Conservation (phyloP, 1,284 basidiomycete species). For the Moesziomyces sp. region DNA sequence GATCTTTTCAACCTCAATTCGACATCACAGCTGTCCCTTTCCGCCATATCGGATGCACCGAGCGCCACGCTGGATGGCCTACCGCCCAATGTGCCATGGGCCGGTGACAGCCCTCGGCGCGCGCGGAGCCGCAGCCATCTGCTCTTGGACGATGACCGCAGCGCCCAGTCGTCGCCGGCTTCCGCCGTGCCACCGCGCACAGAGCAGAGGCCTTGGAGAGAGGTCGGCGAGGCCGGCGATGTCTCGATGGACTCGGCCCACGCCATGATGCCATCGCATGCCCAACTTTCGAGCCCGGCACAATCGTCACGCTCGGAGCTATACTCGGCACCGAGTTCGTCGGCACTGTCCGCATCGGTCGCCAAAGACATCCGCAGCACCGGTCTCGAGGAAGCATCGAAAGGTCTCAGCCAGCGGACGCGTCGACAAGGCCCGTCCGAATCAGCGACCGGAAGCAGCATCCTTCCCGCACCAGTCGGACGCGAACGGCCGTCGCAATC, state of each 20-base stretch:
- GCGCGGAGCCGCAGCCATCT: conserved; percentile 24
- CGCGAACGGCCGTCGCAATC: conserved; percentile 11
- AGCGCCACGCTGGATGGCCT: conserved; percentile 39
- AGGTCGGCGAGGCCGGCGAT: conserved; percentile 26
- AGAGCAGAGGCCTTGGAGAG: conserved; percentile 30
- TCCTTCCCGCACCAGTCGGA: conserved; percentile 12
- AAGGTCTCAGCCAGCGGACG: conserved; percentile 4
- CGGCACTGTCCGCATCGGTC: neutral
- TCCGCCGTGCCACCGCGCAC: conserved; percentile 17
- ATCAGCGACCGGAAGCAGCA: conserved; percentile 29
- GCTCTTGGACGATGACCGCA: conserved; percentile 38
- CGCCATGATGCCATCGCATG: conserved; percentile 7
- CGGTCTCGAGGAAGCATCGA: conserved; percentile 8
- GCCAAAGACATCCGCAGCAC: neutral
- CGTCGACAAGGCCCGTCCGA: conserved; percentile 32
- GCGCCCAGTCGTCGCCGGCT: conserved; percentile 32
- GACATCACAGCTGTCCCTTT: conserved; percentile 41
- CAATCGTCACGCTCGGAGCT: conserved; percentile 11
- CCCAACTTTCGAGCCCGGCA: conserved; percentile 11
- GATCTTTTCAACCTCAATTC: conserved; percentile 32
- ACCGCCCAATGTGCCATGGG: conserved; percentile 36
- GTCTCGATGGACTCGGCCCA: conserved; percentile 27
- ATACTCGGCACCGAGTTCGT: conserved; percentile 3
- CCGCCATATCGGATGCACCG: conserved; percentile 45
- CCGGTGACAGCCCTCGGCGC: conserved; percentile 24